Base-by-base conservation (phyloP, 371 early-diverging fungal genomes). In the Nematocida minor region DNA sequence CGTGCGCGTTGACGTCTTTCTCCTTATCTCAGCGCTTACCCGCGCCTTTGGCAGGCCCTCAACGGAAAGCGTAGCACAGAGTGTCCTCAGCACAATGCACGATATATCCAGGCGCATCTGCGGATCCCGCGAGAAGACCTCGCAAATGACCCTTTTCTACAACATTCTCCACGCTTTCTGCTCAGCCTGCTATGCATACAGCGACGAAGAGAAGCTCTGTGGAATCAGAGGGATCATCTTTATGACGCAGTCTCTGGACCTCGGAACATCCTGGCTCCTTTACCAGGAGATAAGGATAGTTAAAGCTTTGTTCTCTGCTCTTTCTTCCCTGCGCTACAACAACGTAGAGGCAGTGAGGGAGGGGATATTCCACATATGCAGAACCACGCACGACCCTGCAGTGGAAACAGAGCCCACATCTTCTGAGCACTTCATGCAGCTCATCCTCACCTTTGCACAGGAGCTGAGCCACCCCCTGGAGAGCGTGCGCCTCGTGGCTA, bases 131-230 rank as follows among this genome's bases (percentile, higher is more conserved):
- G 77, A 74, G 29, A 74, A 74, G 32, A 55, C 77, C 22, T 63
- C 77, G 20, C 77, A 74, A 53, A 74, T 74, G 77, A 74, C 77
- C 14, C 77, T 74, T 55, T 74, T 74, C 66, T 64, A 74, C 44
- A 63, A 22, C 18, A 74, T 74, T 22, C 77, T 74, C 14, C 77
- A 74, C 66, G 14, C 77, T 7, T 74, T 74, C 55, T 74, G 77
- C 55, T 31, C 77, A 7, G 54, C 64, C 38, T 74, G 77, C 62
- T 74, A 74, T 48, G 62, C 63, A 4, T 22, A 74, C 40, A 42
- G 36, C 25, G 64, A 64, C 31, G 20, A 32, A 42, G 55, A 51
- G 40, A 74, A 74, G 36, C 51, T 62, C 31, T 63, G 66, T 41
- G 77, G 77, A 16, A 44, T 74, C 11, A 69, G 55, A 22, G 77